Evolutionary conservation across 257 asterid species (phyloP).

Genomic region (Plantago elongata): DNA sequence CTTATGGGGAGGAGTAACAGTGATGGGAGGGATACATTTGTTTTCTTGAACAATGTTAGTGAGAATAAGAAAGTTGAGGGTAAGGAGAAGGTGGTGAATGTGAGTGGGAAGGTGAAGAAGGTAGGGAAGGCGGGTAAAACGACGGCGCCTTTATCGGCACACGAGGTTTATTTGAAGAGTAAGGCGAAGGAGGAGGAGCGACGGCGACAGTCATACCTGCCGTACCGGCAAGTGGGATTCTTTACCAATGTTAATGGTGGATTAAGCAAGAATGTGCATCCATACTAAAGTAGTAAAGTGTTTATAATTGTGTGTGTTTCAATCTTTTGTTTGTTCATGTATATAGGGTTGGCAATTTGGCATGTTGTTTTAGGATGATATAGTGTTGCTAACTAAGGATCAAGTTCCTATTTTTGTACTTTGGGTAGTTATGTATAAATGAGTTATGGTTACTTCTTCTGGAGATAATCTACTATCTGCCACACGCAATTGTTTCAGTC

Average conservation of each 20-base stretch:
- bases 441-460: too few species aligned
- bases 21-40: constrained; percentile 69
- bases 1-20: constrained; percentile 52
- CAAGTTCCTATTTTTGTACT: too few species aligned
- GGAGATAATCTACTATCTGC: too few species aligned
- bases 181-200: constrained; percentile 53
- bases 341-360: too few species aligned
- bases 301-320: too few species aligned
- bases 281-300: constrained; percentile 31
- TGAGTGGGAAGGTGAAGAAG: constrained; percentile 13
- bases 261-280: constrained; percentile 71
- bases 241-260: constrained; percentile 78
- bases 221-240: constrained; percentile 82
- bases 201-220: constrained; percentile 65
- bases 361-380: too few species aligned
- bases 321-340: too few species aligned
- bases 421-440: too few species aligned
- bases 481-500: too few species aligned
- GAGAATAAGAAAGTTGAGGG: background rate
- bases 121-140: constrained; percentile 26
- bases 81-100: constrained; percentile 22
- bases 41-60: constrained; percentile 37
- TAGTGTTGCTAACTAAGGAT: too few species aligned
- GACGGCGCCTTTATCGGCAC: constrained; percentile 35
- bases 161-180: constrained; percentile 56